phyloP scores from a whole-genome alignment of 2,329 filamentous ascomycete genomes.

The Graphilbum sp. region DNA sequence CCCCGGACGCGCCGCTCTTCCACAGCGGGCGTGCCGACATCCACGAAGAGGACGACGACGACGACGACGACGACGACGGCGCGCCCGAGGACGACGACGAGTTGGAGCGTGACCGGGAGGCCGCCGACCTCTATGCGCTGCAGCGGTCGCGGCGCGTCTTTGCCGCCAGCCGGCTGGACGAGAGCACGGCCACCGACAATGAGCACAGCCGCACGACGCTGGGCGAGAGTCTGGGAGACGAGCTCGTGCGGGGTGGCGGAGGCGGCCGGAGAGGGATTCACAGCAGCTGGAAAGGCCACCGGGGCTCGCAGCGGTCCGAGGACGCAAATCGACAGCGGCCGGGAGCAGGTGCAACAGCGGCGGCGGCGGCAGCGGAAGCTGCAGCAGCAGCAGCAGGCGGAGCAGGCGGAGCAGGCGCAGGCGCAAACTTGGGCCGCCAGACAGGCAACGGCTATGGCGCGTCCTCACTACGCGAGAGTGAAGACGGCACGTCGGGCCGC shows the following conservation, averaged over 20 bases:
- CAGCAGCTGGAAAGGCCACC: slow-evolving; percentile 47
- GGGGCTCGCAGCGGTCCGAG: slow-evolving; percentile 20
- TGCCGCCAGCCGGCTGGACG: slow-evolving; percentile 64
- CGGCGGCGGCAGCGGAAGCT: slow-evolving; percentile 15
- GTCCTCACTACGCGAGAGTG: slow-evolving; percentile 11
- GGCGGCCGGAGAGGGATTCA: background rate
- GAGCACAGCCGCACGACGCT: slow-evolving; percentile 43
- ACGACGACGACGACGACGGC: slow-evolving; percentile 53
- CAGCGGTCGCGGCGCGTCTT: slow-evolving; percentile 83
- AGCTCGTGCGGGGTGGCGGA: background rate
- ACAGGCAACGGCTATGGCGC: slow-evolving; percentile 11
- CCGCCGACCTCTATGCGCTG: slow-evolving; percentile 84
- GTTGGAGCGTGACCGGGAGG: slow-evolving; percentile 75
- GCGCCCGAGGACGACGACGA: slow-evolving; percentile 88
- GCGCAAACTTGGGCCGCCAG: no score
- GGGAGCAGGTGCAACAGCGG: no score
- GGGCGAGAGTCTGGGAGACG: slow-evolving; percentile 31
- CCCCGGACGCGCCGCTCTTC: slow-evolving; percentile 79
- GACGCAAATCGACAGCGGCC: background rate
- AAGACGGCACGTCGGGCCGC: slow-evolving; percentile 16
- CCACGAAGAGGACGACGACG: slow-evolving; percentile 49
- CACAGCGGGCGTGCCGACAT: slow-evolving; percentile 84
- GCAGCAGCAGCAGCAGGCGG: slow-evolving; percentile 14
- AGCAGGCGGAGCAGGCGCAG: no score
- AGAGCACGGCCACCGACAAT: slow-evolving; percentile 71